Evolutionary conservation across 2,329 filamentous ascomycete genomes (phyloP).

Genomic region (Zarea fungicola): DNA sequence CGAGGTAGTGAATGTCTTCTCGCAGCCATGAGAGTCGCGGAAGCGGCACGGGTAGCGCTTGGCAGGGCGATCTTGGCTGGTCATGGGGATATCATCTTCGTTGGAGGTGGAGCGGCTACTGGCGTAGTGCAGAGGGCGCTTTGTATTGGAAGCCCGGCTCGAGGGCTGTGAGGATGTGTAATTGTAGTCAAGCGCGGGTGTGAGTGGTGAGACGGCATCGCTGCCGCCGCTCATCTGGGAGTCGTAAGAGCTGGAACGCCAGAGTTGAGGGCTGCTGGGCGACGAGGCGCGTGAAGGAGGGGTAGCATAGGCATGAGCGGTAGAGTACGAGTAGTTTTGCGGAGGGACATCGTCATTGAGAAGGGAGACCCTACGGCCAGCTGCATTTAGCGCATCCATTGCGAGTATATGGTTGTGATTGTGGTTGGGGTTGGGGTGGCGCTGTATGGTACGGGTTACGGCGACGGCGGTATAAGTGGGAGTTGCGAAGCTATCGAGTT

Average conservation of each 20-base stretch:
- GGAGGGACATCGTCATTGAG: conserved; percentile 49
- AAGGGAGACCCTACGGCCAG: conserved; percentile 54
- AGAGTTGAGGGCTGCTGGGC: conserved; percentile 51
- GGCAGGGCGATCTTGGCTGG: conserved; percentile 41
- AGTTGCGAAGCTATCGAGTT: background rate
- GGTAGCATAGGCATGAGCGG: conserved; percentile 29
- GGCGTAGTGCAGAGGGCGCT: conserved; percentile 38
- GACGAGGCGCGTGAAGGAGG: conserved; percentile 39
- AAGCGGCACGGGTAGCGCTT: conserved; percentile 73
- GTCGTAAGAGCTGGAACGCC: conserved; percentile 57
- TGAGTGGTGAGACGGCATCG: conserved; percentile 51
- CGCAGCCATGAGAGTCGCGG: conserved; percentile 64
- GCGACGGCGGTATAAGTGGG: conserved; percentile 6
- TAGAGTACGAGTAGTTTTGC: conserved; percentile 32
- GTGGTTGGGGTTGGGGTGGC: background rate
- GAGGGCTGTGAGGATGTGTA: conserved; percentile 33
- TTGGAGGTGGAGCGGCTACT: conserved; percentile 45
- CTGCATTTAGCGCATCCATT: conserved; percentile 53
- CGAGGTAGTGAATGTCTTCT: conserved; percentile 77
- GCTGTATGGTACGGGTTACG: too few relatives aligned
- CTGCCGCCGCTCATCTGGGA: conserved; percentile 44
- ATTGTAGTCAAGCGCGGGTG: conserved; percentile 43
- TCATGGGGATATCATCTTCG: conserved; percentile 44
- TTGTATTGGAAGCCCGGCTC: conserved; percentile 27
- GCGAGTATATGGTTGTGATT: conserved; percentile 13